phyloP scores from a whole-genome alignment of 2,329 filamentous ascomycete species.

The Spiromastix sp. region DNA sequence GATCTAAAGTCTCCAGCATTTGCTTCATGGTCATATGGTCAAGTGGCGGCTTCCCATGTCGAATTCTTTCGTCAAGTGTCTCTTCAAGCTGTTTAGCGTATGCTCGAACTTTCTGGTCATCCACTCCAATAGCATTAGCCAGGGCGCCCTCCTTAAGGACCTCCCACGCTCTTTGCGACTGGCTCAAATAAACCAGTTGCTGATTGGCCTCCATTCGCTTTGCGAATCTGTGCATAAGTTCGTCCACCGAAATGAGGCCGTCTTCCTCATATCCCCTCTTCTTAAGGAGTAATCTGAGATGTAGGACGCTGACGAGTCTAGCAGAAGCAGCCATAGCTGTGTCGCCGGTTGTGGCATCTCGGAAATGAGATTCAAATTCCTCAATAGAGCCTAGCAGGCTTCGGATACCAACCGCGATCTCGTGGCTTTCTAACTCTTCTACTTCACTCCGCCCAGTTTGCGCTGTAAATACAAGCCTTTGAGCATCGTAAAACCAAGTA shows the following conservation, averaged over 20 bases:
- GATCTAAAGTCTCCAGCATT: neutral
- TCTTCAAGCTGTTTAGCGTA: neutral
- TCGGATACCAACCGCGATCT: neutral
- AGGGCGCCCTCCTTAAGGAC: neutral
- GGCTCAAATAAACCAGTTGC: neutral
- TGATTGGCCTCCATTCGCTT: neutral
- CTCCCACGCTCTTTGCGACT: neutral
- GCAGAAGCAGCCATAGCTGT: neutral
- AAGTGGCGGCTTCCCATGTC: neutral
- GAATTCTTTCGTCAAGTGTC: neutral
- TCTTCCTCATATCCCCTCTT: neutral
- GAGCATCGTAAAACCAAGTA: neutral
- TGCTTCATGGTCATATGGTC: neutral
- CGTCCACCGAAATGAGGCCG: neutral
- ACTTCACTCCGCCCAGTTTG: neutral
- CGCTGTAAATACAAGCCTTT: neutral
- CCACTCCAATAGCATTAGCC: neutral
- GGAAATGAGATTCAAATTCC: neutral
- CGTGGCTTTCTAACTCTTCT: slow-evolving; percentile 1
- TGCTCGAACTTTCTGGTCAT: neutral
- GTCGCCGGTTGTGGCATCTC: neutral
- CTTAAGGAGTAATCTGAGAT: neutral
- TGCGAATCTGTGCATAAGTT: neutral
- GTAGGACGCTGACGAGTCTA: neutral
- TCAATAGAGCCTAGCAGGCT: slow-evolving; percentile 1